phyloP scores from a whole-genome alignment of 2,329 filamentous ascomycete species.

The Periconia sp. region DNA sequence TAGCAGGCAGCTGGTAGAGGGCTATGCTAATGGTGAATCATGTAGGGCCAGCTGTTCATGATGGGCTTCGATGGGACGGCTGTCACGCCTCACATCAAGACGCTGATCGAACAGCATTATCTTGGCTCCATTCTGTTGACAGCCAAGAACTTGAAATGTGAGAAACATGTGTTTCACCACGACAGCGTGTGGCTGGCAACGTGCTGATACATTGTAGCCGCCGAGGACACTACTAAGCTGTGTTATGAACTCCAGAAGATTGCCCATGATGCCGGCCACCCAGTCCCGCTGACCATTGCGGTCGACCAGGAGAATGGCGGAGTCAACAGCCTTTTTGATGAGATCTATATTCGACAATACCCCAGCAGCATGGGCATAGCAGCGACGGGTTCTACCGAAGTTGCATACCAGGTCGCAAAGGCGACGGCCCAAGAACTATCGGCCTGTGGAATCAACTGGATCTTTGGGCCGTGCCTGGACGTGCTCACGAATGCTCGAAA shows the following conservation, averaged over 20 bases:
- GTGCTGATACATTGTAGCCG: slow-evolving; percentile 64
- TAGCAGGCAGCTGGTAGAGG: slow-evolving; percentile 16
- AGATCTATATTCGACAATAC: slow-evolving; percentile 94
- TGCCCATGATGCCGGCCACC: slow-evolving; percentile 87
- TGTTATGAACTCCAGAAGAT: slow-evolving; percentile 93
- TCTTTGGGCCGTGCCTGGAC: slow-evolving; percentile 91
- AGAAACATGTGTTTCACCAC: slow-evolving; percentile 30
- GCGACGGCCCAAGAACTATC: slow-evolving; percentile 91
- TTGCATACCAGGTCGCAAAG: slow-evolving; percentile 89
- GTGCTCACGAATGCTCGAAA: slow-evolving; percentile 92
- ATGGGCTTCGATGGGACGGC: slow-evolving; percentile 88
- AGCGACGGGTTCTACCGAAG: slow-evolving; percentile 82
- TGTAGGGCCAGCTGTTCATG: slow-evolving; percentile 78
- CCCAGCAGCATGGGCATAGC: slow-evolving; percentile 96
- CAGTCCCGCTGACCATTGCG: slow-evolving; percentile 85
- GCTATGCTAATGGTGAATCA: slow-evolving; percentile 45
- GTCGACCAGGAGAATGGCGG: slow-evolving; percentile 98
- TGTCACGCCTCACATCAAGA: slow-evolving; percentile 81
- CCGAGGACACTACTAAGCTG: slow-evolving; percentile 84
- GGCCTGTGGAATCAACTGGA: slow-evolving; percentile 93
- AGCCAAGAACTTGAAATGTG: slow-evolving; percentile 85
- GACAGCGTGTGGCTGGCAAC: slow-evolving; percentile 10
- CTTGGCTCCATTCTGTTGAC: slow-evolving; percentile 86
- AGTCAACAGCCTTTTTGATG: slow-evolving; percentile 95
- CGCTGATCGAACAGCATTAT: slow-evolving; percentile 82